phyloP scores from a whole-genome alignment of 345 rosid genomes.

The Aquilaria malaccensis region DNA sequence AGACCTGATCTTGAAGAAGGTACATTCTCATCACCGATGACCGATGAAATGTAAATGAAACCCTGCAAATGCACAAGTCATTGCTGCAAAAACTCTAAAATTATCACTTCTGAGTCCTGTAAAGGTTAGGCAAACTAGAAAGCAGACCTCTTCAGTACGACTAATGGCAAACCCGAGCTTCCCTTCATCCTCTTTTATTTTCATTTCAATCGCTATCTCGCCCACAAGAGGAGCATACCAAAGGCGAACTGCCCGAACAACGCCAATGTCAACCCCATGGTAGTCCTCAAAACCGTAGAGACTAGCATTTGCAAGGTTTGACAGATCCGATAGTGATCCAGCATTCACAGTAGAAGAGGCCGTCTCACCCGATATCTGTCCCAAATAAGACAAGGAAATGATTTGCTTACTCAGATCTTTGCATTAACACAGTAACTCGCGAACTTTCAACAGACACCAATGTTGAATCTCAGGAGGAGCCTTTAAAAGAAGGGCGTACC shows the following conservation, averaged over 20 bases:
- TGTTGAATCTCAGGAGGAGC: neutral
- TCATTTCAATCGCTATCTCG: constrained; percentile 64
- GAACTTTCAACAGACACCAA: no score
- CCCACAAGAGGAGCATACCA: constrained; percentile 81
- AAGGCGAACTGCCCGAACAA: constrained; percentile 87
- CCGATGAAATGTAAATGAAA: constrained; percentile 85
- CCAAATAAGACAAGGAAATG: neutral
- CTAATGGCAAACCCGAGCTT: constrained; percentile 97
- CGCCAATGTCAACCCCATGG: constrained; percentile 95
- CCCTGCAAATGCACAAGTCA: constrained; percentile 39
- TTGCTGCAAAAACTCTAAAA: no score
- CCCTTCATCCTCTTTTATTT: constrained; percentile 58
- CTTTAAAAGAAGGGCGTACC: constrained; percentile 30
- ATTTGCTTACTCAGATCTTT: neutral
- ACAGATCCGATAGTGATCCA: constrained; percentile 72
- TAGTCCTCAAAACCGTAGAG: constrained; percentile 96
- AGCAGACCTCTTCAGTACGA: constrained; percentile 87
- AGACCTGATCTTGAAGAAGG: constrained; percentile 83
- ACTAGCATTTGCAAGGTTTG: constrained; percentile 68
- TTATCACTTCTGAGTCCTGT: no score
- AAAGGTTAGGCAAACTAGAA: neutral
- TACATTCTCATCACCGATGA: constrained; percentile 47
- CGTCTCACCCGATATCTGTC: constrained; percentile 91
- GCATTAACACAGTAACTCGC: no score
- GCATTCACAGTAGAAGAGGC: constrained; percentile 84